Base-by-base conservation (phyloP, 495 filamentous ascomycete species). In the Bacidia rubella region DNA sequence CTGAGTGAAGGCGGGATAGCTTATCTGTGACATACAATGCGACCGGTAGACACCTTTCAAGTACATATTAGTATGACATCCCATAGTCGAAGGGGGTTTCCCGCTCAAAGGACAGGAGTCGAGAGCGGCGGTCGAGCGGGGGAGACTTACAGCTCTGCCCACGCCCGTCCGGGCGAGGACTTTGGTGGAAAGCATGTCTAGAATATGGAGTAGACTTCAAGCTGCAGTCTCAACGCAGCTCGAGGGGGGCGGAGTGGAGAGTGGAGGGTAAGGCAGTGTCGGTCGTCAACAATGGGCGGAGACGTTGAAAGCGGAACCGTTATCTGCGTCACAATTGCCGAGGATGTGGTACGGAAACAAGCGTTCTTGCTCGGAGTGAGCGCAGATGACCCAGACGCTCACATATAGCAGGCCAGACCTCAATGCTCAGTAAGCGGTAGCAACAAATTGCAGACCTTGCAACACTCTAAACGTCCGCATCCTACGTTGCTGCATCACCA, bases 81-180 rank as follows among this genome's bases (percentile, higher is more conserved):
- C 21, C 17, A 5, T 19, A 3, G 32, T 35, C 15, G 7, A 15
- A 5, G 5, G 5, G 29, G 29, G 7, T 35, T 15, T 15, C 15
- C 5, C 29, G 15, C 29, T 15, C 29, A 5, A 35, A 35, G 7
- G 15, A 15, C 29, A 35, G 7, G 29, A 5, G 7, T 35, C 15
- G 29, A 35, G 7, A 15, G 29, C n/a, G 57, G 56, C 47, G 29
- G 23, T 43, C 21, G 53, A 50, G 54, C 40, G 52, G 54, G 68
- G 41, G 41, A 22, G 20, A 44, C 75, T 60, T 73, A 78, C 75
- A 71, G 75, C 72, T 69, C 68, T 74, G 70, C 72, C 73, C 62
- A 72, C 61, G 67, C 72, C 73, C 62, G 71, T 62, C 66, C 74
- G 74, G 70, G 71, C 70, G 60, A 78, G 66, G n/a, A 60, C 58